Conservation (phyloP, 139 green algal genomes). For the Eudorina sp. region DNA sequence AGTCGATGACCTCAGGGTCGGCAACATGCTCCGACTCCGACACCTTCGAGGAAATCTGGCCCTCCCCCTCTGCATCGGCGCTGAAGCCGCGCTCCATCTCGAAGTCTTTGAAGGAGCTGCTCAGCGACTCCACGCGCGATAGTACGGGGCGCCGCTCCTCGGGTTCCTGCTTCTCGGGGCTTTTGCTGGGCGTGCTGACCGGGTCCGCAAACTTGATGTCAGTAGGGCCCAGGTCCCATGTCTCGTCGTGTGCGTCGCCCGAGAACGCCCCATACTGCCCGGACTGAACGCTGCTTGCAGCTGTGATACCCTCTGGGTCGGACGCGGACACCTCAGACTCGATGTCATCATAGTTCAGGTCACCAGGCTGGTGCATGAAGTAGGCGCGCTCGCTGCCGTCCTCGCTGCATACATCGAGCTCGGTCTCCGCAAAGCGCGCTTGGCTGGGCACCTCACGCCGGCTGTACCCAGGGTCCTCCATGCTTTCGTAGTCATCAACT, state of each 20-base stretch:
- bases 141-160: constrained; percentile 58
- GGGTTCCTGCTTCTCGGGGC: constrained; percentile 34
- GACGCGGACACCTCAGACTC: constrained; percentile 32
- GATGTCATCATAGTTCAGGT: constrained; percentile 48
- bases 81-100: constrained; percentile 55
- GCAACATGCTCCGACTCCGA: constrained; percentile 31
- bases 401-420: constrained; percentile 67
- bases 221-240: constrained; percentile 66
- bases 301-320: constrained; percentile 20
- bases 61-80: constrained; percentile 15
- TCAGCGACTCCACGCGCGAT: constrained; percentile 70
- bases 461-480: constrained; percentile 81
- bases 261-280: constrained; percentile 13
- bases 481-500: constrained; percentile 80
- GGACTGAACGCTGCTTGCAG: constrained; percentile 42
- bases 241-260: constrained; percentile 46
- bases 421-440: constrained; percentile 66
- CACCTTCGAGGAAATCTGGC: constrained; percentile 35
- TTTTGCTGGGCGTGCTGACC: constrained; percentile 66
- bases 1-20: constrained; percentile 45
- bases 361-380: constrained; percentile 49
- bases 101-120: constrained; percentile 72
- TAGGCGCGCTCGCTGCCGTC: constrained; percentile 52
- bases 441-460: constrained; percentile 65
- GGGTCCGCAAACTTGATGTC: constrained; percentile 71